Conservation (phyloP, 306 rosid species). For the Bauhinia variegata region DNA sequence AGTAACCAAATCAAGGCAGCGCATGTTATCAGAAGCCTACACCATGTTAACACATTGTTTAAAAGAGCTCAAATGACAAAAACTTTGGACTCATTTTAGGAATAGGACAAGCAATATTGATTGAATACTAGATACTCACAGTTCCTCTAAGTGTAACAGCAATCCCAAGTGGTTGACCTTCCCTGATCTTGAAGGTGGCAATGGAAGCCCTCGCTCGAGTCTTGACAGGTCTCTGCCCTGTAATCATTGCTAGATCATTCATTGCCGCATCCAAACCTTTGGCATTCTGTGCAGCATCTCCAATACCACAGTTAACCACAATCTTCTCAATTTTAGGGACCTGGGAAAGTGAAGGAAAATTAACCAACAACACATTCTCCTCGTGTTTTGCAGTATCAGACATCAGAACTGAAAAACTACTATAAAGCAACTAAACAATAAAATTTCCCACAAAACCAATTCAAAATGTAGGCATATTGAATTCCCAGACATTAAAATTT, state of each 20-base stretch:
- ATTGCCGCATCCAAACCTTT: conserved; percentile 95
- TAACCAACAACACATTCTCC: neutral
- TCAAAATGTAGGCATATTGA: too few species aligned
- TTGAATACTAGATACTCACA: conserved; percentile 51
- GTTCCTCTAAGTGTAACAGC: conserved; percentile 92
- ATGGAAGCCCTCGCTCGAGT: conserved; percentile 81
- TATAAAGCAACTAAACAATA: neutral
- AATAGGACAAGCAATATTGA: neutral
- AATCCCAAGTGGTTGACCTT: conserved; percentile 97
- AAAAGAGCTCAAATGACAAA: conserved; percentile 18
- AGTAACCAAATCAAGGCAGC: neutral
- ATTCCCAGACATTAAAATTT: too few species aligned
- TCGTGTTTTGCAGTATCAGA: neutral
- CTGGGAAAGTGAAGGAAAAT: conserved; percentile 45
- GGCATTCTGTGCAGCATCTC: conserved; percentile 96
- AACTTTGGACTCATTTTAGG: neutral
- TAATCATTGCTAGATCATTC: conserved; percentile 77
- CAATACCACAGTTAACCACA: conserved; percentile 95
- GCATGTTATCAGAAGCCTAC: too few species aligned
- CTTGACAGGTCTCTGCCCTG: conserved; percentile 92
- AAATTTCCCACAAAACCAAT: too few species aligned
- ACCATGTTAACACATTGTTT: conserved; percentile 7
- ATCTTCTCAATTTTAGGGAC: conserved; percentile 91
- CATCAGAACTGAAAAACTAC: neutral
- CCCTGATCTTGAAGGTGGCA: conserved; percentile 97